phyloP scores from a whole-genome alignment of 2,329 filamentous ascomycete genomes.

The Aspergillus intermedius region DNA sequence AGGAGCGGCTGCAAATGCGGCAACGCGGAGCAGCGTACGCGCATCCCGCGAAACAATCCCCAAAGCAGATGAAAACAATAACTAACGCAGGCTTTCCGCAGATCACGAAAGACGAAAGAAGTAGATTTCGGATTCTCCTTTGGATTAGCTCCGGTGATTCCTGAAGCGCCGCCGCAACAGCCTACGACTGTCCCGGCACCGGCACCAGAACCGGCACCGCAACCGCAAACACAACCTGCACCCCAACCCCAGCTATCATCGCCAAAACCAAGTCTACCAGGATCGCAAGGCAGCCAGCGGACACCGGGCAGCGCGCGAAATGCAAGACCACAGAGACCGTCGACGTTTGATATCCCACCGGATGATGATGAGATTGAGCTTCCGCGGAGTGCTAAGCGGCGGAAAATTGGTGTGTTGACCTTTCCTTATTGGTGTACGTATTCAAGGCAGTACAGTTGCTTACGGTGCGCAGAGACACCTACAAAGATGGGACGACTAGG shows the following conservation, averaged over 20 bases:
- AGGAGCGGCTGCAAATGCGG: slow-evolving; percentile 52
- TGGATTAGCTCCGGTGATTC: slow-evolving; percentile 24
- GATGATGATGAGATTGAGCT: slow-evolving; percentile 22
- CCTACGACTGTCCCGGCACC: slow-evolving; percentile 21
- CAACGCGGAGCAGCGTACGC: slow-evolving; percentile 52
- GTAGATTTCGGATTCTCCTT: slow-evolving; percentile 48
- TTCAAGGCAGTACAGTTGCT: neutral
- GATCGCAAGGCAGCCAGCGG: slow-evolving; percentile 12
- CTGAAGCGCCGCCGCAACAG: slow-evolving; percentile 12
- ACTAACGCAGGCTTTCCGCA: slow-evolving; percentile 21
- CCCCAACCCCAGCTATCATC: slow-evolving; percentile 7
- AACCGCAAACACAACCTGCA: slow-evolving; percentile 11
- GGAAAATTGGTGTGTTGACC: slow-evolving; percentile 25
- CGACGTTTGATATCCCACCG: slow-evolving; percentile 30
- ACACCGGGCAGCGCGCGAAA: slow-evolving; percentile 30
- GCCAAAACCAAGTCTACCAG: slow-evolving; percentile 11
- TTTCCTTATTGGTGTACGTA: neutral
- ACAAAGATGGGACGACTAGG: neutral
- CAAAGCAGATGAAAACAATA: slow-evolving; percentile 6
- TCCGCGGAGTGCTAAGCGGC: slow-evolving; percentile 25
- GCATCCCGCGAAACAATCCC: slow-evolving; percentile 19
- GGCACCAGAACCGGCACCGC: slow-evolving; percentile 11
- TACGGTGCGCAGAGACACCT: slow-evolving; percentile 8
- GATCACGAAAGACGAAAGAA: slow-evolving; percentile 42
- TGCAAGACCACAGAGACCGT: slow-evolving; percentile 23